Evolutionary conservation across 441 rosid genomes (phyloP).

Genomic region (Erysimum cheiri): DNA sequence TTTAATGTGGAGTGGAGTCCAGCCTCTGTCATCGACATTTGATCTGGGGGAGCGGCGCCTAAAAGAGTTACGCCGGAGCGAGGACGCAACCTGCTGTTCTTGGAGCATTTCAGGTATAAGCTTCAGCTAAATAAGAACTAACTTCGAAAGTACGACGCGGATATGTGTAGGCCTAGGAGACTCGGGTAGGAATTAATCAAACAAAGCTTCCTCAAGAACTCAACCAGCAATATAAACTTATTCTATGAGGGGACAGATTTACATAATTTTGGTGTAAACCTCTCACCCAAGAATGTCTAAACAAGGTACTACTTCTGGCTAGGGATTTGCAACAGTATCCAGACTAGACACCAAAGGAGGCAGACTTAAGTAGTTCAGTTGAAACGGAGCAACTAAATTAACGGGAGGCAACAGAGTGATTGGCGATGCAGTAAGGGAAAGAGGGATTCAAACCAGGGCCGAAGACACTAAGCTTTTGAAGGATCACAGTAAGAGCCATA

Average conservation of each 20-base stretch:
- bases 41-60: slow-evolving; percentile 58
- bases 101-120: slow-evolving; percentile 49
- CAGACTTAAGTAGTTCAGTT: slow-evolving; percentile 26
- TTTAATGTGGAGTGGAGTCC: slow-evolving; percentile 79
- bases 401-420: slow-evolving; percentile 52
- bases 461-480: slow-evolving; percentile 67
- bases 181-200: slow-evolving; percentile 3
- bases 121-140: slow-evolving; percentile 3
- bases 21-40: slow-evolving; percentile 76
- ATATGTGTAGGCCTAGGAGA: slow-evolving; percentile 7
- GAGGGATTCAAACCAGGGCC: slow-evolving; percentile 93
- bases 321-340: not conserved
- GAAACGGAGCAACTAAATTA: slow-evolving; percentile 52
- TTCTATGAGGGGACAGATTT: slow-evolving; percentile 32
- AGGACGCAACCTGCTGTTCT: slow-evolving; percentile 39
- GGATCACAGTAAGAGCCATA: slow-evolving; percentile 43
- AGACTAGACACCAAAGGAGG: not conserved
- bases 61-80: slow-evolving; percentile 52
- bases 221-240: slow-evolving; percentile 4
- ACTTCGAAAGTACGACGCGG: slow-evolving; percentile 18
- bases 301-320: slow-evolving; percentile 3
- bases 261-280: slow-evolving; percentile 33
- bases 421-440: slow-evolving; percentile 81
- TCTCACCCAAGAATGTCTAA: slow-evolving; percentile 17
- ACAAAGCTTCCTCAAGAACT: slow-evolving; percentile 29